phyloP scores from a whole-genome alignment of 208 protist genomes.

The Angomonas desouzai region DNA sequence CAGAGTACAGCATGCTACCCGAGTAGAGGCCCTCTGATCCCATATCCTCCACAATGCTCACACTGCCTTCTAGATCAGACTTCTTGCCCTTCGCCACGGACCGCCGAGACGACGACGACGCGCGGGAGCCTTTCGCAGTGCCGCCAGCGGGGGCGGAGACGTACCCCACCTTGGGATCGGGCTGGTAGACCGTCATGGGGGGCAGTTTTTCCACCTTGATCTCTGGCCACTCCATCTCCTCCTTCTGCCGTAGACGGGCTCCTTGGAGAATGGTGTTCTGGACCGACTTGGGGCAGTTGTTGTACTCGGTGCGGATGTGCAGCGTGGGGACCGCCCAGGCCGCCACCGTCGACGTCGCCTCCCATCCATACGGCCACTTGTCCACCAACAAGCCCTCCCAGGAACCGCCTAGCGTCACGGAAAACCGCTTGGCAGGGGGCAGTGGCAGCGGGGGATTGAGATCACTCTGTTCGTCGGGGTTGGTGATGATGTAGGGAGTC shows the following conservation, averaged over 20 bases:
- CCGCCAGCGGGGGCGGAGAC: neutral
- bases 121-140: neutral
- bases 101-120: neutral
- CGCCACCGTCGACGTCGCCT: conserved; percentile 68
- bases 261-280: conserved; percentile 60
- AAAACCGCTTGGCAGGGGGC: conserved; percentile 46
- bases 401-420: conserved; percentile 56
- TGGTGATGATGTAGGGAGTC: conserved; percentile 10
- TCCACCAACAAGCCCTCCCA: conserved; percentile 84
- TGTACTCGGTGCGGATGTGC: conserved; percentile 74
- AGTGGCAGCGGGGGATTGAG: conserved; percentile 67
- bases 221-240: conserved; percentile 48
- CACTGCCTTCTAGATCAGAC: neutral
- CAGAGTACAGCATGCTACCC: neutral
- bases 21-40: neutral
- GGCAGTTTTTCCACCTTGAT: conserved; percentile 66
- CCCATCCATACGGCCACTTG: conserved; percentile 87
- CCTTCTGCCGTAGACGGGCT: conserved; percentile 56
- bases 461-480: conserved; percentile 70
- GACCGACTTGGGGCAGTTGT: conserved; percentile 40
- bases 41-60: conserved; percentile 3
- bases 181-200: conserved; percentile 68
- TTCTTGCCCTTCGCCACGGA: neutral
- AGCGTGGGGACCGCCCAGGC: conserved; percentile 72
- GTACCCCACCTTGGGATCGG: conserved; percentile 19